Evolutionary conservation across 139 green algal species (phyloP).

Genomic region (Monoraphidium neglectum): DNA sequence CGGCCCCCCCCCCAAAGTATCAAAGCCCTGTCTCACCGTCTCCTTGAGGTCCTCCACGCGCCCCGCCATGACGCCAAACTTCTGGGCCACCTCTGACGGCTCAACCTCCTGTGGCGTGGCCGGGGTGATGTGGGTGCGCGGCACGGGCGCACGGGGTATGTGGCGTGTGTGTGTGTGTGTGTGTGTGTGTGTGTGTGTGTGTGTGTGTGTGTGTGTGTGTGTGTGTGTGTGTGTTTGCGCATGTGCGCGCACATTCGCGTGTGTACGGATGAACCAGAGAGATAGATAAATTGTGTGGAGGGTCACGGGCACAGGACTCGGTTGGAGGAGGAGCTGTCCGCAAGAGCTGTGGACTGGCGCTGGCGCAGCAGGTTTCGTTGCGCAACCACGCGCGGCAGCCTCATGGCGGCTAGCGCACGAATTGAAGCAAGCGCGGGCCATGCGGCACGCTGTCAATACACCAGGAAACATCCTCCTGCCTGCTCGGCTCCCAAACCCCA

Average conservation of each 20-base stretch:
- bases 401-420: not conserved
- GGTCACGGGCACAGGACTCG: no score
- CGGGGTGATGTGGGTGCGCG: no score
- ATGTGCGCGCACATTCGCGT: not conserved
- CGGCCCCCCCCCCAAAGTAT: conserved; percentile 7
- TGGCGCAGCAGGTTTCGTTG: not conserved
- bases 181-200: not conserved
- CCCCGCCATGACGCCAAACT: not conserved
- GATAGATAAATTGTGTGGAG: no score
- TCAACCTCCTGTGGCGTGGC: no score
- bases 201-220: not conserved
- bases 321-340: no score
- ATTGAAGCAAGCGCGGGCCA: not conserved
- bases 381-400: not conserved
- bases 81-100: no score
- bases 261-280: no score
- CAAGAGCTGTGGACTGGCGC: no score
- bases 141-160: not conserved
- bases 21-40: not conserved
- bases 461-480: conserved; percentile 29
- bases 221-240: not conserved
- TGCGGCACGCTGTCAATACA: not conserved
- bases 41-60: conserved; percentile 5
- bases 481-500: conserved; percentile 36
- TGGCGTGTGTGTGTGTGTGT: not conserved